These are phyloP conservation scores for Kluyveromyces nonfermentans DNA, from an alignment of 805 yeast species.

Conservation along the genomic window DNA sequence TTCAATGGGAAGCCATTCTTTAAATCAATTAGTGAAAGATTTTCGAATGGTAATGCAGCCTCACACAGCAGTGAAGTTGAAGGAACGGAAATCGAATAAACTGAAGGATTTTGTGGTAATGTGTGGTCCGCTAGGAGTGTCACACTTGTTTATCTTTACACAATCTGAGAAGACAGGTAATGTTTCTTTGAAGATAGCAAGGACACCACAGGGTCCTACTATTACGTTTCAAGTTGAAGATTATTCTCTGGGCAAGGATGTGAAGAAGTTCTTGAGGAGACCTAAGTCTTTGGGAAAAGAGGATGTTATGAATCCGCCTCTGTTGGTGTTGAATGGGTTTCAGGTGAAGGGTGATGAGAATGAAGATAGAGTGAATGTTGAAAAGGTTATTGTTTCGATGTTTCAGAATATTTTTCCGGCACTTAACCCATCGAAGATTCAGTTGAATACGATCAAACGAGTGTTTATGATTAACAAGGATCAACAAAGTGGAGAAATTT, in stretches of 20 bases:
- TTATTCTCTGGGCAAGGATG: slow-evolving; percentile 78
- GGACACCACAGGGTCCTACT: slow-evolving; percentile 93
- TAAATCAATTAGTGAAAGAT: slow-evolving; percentile 78
- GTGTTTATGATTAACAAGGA: slow-evolving; percentile 77
- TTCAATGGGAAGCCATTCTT: slow-evolving; percentile 54
- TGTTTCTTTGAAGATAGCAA: slow-evolving; percentile 72
- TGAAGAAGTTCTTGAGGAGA: slow-evolving; percentile 53
- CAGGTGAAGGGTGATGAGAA: slow-evolving; percentile 20
- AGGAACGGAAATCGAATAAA: slow-evolving; percentile 80
- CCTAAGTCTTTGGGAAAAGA: slow-evolving; percentile 74
- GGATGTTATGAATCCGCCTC: slow-evolving; percentile 72
- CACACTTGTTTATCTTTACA: slow-evolving; percentile 79
- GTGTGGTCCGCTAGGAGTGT: slow-evolving; percentile 94
- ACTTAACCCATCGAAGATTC: slow-evolving; percentile 74
- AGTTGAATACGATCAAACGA: slow-evolving; percentile 65
- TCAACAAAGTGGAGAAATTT: slow-evolving; percentile 60
- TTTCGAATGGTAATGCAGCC: slow-evolving; percentile 91
- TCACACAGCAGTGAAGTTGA: slow-evolving; percentile 81
- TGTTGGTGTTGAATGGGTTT: slow-evolving; percentile 90
- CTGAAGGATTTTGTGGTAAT: slow-evolving; percentile 92
- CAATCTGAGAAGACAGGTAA: slow-evolving; percentile 72
- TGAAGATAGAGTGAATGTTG: slow-evolving; percentile 41
- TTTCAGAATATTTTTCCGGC: slow-evolving; percentile 96
- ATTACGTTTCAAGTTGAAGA: slow-evolving; percentile 67
- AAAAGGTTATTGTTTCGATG: slow-evolving; percentile 75